Evolutionary conservation across 495 filamentous ascomycete species (phyloP), one percentile per base, ranked within the genome.

Genomic region (Penicillium canescens): DNA sequence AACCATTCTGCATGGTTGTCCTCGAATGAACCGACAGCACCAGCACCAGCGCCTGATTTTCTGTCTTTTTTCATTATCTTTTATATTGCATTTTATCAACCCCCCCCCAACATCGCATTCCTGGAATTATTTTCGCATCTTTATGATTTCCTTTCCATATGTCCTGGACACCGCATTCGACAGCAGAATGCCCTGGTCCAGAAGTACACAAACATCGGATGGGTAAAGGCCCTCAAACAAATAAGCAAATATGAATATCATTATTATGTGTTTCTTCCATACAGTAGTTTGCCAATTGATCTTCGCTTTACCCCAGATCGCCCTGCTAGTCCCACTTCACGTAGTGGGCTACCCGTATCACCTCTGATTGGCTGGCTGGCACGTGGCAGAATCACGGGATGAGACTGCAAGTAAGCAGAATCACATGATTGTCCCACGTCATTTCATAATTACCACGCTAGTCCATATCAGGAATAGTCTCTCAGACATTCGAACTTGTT

Each of bases 291-390:
- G 14, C n/a, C 44, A 39, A 43, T 50, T 3, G 42, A 56, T 54
- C 49, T 40, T 37, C 38, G 51, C 24, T 41, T 54, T 62, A 62
- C 60, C 60, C 60, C 60, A 54, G 60, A 62, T 62, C 53, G 35
- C 36, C 56, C 31, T 35, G n/a, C 51, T 46, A 46, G 42, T 44
- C 51, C 42, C 16, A 52, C 31, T 31, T 3, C 3, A 24, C 6
- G 8, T 37, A 12, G 41, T 16, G 47, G 47, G 26, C 28, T 9
- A 23, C 40, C 40, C 2, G 20, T 13, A 23, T 10, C 6, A 35
- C 13, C 18, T 31, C 2, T 31, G 20, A 52, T 59, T 59, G 51
- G 51, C 26, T 13, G 8, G 9, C 44, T 23, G 3, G 24, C 60
- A 60, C 60, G 57, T 63, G 60, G 56, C 46, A 38, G 0, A 39